These are phyloP conservation scores for Tetracladium setigerum DNA, from an alignment of 495 filamentous ascomycete genomes.

Conservation along the genomic window DNA sequence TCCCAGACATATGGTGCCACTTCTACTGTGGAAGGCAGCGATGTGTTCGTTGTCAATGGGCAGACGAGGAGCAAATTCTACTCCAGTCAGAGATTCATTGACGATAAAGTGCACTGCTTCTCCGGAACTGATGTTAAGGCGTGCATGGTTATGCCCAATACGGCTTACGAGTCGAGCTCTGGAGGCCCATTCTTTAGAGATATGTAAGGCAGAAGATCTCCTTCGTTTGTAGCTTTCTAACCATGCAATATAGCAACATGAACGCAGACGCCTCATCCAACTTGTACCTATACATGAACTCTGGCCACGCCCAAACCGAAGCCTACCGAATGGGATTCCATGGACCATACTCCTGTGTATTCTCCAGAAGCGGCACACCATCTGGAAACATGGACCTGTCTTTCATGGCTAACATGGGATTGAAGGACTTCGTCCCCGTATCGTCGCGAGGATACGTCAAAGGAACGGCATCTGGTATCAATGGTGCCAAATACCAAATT, in stretches of 20 bases:
- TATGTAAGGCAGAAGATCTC: slow-evolving; percentile 25
- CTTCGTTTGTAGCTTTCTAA: too few relatives aligned
- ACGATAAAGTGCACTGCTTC: slow-evolving; percentile 56
- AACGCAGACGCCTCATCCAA: slow-evolving; percentile 53
- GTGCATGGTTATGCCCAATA: slow-evolving; percentile 40
- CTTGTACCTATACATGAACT: slow-evolving; percentile 67
- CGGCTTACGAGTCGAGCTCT: slow-evolving; percentile 41
- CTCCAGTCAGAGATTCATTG: slow-evolving; percentile 58
- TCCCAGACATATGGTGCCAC: slow-evolving; percentile 43
- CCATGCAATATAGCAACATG: slow-evolving; percentile 2
- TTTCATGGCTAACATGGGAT: slow-evolving; percentile 48
- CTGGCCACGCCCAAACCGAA: slow-evolving; percentile 56
- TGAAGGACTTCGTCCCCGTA: slow-evolving; percentile 49
- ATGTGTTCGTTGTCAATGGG: slow-evolving; percentile 53
- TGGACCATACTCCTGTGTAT: slow-evolving; percentile 55
- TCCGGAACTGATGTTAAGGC: slow-evolving; percentile 35
- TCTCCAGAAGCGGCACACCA: slow-evolving; percentile 51
- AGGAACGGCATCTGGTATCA: slow-evolving; percentile 45
- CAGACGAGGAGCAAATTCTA: slow-evolving; percentile 65
- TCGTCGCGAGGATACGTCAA: slow-evolving; percentile 49
- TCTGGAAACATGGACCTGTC: slow-evolving; percentile 44
- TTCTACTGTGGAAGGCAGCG: slow-evolving; percentile 49
- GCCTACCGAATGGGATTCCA: slow-evolving; percentile 55
- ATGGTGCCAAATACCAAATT: slow-evolving; percentile 39
- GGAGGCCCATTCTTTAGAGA: slow-evolving; percentile 58